Base-by-base conservation (phyloP, 371 early-diverging fungal species). In the Mycotypha africana region DNA sequence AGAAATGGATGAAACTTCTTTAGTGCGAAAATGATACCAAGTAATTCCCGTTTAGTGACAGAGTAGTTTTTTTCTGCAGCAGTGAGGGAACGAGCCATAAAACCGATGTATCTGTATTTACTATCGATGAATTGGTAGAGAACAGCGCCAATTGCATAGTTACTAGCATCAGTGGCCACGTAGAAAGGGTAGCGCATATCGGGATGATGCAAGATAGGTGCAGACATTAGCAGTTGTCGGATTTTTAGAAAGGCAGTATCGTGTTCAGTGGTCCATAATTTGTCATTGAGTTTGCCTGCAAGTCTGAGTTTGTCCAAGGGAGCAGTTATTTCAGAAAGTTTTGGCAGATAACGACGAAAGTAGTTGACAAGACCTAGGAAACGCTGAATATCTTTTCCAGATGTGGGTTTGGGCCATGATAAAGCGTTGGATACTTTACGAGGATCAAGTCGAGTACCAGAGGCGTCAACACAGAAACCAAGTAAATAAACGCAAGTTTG, bases 151-250 rank as follows among this genome's bases (percentile, higher is more conserved):
- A 67, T 65, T 4, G 65, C 71, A 10, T 37, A 34, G 23, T 69
- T 53, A 1, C 67, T 70, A 0, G 73, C 66, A 45, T 78, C 71
- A 0, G 68, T 66, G 6, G 63, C 67, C 0, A 74, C 40, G 30
- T 43, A 51, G 30, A 72, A 67, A 2, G 53, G 56, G 0, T 46
- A 19, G 0, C 3, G 16, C 6, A 60, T 43, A 15, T 74, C 60
- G 2, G 72, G 66, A 14, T 38, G 47, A 14, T 25, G 17, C 11
- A 59, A 24, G 3, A 43, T 26, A 12, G 56, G 38, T 32, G 24
- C 36, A 38, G 28, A 10, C 0, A 22, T 3, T 2, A 55, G 30
- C 1, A 38, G 12, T 7, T 24, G n/a, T 31, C 55, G 51, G 3
- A 51, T 17, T 10, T 7, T n/a, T 12, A 50, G 19, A 32, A 61